phyloP scores from a whole-genome alignment of 83 land plant genomes.

The Picea mariana region DNA sequence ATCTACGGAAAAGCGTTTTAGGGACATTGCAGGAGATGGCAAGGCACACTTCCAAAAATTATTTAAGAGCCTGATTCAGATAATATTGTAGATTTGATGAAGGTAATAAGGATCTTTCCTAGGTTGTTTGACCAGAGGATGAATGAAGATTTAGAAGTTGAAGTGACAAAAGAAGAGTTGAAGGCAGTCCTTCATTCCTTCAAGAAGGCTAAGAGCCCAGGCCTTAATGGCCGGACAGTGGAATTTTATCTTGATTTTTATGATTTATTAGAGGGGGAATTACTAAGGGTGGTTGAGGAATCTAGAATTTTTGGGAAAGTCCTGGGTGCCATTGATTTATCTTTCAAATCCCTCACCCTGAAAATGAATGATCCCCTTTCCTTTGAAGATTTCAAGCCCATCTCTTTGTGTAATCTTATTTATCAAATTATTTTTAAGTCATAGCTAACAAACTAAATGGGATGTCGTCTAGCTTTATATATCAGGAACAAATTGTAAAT shows the following conservation, averaged over 20 bases:
- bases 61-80: not conserved
- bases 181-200: not conserved
- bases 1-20: not conserved
- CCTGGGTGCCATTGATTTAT: not conserved
- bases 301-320: not conserved
- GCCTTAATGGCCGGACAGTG: not conserved
- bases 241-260: not conserved
- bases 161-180: not conserved
- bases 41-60: not conserved
- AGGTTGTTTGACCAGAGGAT: not conserved
- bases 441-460: not conserved
- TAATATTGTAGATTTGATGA: not conserved
- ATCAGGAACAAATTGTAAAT: not conserved
- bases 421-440: not conserved
- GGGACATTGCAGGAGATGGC: not conserved
- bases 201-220: not conserved
- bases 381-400: not conserved
- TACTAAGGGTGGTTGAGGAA: not conserved
- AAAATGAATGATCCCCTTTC: not conserved
- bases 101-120: not conserved
- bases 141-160: not conserved
- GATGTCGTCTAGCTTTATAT: not conserved
- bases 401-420: not conserved
- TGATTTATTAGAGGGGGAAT: not conserved
- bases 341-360: not conserved